A percentile compares a stretch with the other conserved stretches of the same genome.
Evolutionary conservation across 2,329 filamentous ascomycete genomes (phyloP).

Genomic region (Lachnellula willkommii): DNA sequence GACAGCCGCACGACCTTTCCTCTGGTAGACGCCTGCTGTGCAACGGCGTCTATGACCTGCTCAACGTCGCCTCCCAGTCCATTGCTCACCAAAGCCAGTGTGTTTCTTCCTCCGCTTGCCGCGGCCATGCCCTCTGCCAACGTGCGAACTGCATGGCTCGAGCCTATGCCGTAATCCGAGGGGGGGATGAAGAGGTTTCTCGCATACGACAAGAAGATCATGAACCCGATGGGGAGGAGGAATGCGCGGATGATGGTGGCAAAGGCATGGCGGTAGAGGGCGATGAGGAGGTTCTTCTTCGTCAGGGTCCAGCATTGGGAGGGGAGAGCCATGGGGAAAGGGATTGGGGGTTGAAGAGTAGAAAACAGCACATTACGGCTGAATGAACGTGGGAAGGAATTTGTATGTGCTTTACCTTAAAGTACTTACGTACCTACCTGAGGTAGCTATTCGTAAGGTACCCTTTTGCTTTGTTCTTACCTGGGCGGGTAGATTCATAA

Average conservation of each 20-base stretch:
- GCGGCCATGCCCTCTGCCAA: constrained; percentile 58
- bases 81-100: constrained; percentile 74
- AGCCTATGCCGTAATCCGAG: constrained; percentile 67
- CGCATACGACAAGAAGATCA: constrained; percentile 61
- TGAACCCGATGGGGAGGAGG: constrained; percentile 53
- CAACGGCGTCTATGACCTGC: constrained; percentile 59
- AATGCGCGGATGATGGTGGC: constrained; percentile 53
- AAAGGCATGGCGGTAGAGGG: constrained; percentile 48
- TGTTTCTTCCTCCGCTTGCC: constrained; percentile 56
- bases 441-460: too few species aligned
- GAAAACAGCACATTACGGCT: too few species aligned
- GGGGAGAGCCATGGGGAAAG: constrained; percentile 43
- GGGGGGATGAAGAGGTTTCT: constrained; percentile 80
- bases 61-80: constrained; percentile 69
- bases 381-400: too few species aligned
- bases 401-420: too few species aligned
- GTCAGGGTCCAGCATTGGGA: constrained; percentile 57
- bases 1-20: constrained; percentile 53
- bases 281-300: constrained; percentile 56
- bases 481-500: too few species aligned
- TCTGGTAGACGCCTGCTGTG: constrained; percentile 48
- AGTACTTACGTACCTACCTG: too few species aligned
- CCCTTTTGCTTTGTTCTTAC: too few species aligned
- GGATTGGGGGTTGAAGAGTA: too few species aligned
- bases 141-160: constrained; percentile 54